Percentiles rank a stretch among this genome's conserved stretches.
These are phyloP conservation scores for Mycena rebaudengoi DNA, from an alignment of 768 basidiomycete genomes.

Conservation along the genomic window DNA sequence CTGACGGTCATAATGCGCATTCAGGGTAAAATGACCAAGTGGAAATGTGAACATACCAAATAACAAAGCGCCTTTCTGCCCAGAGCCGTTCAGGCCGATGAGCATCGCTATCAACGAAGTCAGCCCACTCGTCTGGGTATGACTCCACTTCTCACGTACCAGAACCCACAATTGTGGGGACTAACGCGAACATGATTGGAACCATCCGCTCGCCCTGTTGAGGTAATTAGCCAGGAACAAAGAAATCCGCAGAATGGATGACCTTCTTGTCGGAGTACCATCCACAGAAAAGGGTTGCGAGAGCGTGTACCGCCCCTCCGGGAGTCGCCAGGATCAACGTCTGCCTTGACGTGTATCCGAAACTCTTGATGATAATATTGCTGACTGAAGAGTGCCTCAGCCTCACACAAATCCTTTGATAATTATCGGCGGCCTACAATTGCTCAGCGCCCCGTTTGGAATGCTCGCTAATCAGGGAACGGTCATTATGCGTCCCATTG, in stretches of 20 bases:
- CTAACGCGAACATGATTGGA: slow-evolving; percentile 63
- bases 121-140: neutral
- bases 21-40: neutral
- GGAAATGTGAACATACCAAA: slow-evolving; percentile 52
- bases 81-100: slow-evolving; percentile 60
- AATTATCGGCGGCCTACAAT: slow-evolving; percentile 53
- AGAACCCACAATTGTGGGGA: slow-evolving; percentile 67
- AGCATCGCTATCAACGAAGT: slow-evolving; percentile 50
- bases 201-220: slow-evolving; percentile 63
- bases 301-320: slow-evolving; percentile 57
- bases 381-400: slow-evolving; percentile 52
- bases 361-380: slow-evolving; percentile 68
- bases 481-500: slow-evolving; percentile 23
- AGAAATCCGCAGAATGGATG: neutral
- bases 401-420: neutral
- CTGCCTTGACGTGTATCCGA: slow-evolving; percentile 73
- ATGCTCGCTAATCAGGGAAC: slow-evolving; percentile 57
- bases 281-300: slow-evolving; percentile 60
- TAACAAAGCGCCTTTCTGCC: slow-evolving; percentile 59
- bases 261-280: slow-evolving; percentile 76
- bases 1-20: slow-evolving; percentile 38
- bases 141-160: slow-evolving; percentile 40
- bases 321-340: slow-evolving; percentile 69
- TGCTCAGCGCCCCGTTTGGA: slow-evolving; percentile 69
- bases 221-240: slow-evolving; percentile 21